Base-by-base conservation (phyloP, 2,329 filamentous ascomycete genomes). In the Samsoniella hepiali region DNA sequence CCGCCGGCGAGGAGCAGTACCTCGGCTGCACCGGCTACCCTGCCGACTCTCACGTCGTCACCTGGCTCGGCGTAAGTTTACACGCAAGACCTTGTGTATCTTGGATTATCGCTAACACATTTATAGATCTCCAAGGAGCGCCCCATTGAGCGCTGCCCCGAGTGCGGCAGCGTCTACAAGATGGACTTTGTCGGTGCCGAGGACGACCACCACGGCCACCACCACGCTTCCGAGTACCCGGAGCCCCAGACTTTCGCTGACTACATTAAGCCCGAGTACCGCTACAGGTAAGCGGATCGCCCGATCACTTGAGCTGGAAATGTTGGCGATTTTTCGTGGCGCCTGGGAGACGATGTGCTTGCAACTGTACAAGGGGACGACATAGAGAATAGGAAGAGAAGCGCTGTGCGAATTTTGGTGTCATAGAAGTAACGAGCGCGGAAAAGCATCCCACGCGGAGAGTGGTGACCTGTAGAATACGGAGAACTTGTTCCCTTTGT, bases 161-260 rank as follows among this genome's bases (percentile, higher is more conserved):
- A 99, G 84, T 99, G 95, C 81, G 95, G 95, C 71, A 91, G 88
- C 77, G 91, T 95, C 70, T 93, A 96, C 84, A 96, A 97, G 89
- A 95, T 98, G 91, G 90, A 97, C 77, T 99, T 97, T 79, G 81
- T 97, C 69, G 95, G 95, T 66, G 88, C 93, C 58, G 77, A 88
- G 75, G 90, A 95, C 69, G 88, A 93, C 76, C 79, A 82, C 72
- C 85, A 91, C 76, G 72, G 80, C 76, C 76, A 83, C 76, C 76
- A 83, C 76, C 78, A 83, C 76, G 78, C 79, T 73, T 84, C 87
- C 74, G 86, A 86, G 75, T 83, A 87, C 76, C 86, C 89, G 78
- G 92, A 96, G 81, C 91, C 93, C 77, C 97, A 97, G 89, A 97
- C 91, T 72, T 94, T 98, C 77, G 92, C 92, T 79, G 91, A 99